These are phyloP conservation scores for Fraxinus latifolia DNA, from an alignment of 305 asterid genomes.

Conservation along the genomic window DNA sequence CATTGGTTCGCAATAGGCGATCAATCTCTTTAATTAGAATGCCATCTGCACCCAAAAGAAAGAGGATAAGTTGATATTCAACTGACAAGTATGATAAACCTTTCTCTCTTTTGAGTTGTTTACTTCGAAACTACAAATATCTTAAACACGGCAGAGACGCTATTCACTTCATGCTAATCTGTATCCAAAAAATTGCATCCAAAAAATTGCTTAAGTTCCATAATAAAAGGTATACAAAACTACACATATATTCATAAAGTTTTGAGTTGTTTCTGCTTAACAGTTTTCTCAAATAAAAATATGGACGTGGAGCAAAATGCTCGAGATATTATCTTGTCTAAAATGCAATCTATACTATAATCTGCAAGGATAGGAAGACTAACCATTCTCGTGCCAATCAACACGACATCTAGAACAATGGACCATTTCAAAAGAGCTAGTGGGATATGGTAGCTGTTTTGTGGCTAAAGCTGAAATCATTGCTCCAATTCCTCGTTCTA, in stretches of 20 bases:
- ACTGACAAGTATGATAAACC: not conserved
- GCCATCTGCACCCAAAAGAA: constrained; percentile 56
- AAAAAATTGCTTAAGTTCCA: not conserved
- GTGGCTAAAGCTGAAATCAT: constrained; percentile 78
- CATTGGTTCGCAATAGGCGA: constrained; percentile 67
- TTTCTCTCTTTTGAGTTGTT: not conserved
- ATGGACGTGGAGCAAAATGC: constrained; percentile 1
- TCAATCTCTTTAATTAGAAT: constrained; percentile 79
- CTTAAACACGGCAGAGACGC: not conserved
- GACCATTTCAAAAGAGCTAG: constrained; percentile 84
- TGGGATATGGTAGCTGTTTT: constrained; percentile 80
- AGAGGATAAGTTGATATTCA: not conserved
- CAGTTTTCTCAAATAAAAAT: constrained; percentile 1
- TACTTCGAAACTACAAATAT: not conserved
- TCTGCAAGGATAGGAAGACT: constrained; percentile 19
- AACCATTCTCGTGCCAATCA: constrained; percentile 88
- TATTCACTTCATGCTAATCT: not conserved
- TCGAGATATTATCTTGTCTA: not conserved
- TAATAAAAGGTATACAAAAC: not conserved
- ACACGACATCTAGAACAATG: constrained; percentile 96
- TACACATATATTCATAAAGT: not conserved
- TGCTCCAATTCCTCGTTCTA: constrained; percentile 88
- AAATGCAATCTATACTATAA: not conserved
- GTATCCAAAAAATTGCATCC: not conserved
- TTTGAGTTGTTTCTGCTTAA: not conserved